Percentiles rank a stretch among this genome's conserved stretches.
phyloP scores from a whole-genome alignment of 495 filamentous ascomycete genomes.

The Pseudomonodictys pantanalensis region DNA sequence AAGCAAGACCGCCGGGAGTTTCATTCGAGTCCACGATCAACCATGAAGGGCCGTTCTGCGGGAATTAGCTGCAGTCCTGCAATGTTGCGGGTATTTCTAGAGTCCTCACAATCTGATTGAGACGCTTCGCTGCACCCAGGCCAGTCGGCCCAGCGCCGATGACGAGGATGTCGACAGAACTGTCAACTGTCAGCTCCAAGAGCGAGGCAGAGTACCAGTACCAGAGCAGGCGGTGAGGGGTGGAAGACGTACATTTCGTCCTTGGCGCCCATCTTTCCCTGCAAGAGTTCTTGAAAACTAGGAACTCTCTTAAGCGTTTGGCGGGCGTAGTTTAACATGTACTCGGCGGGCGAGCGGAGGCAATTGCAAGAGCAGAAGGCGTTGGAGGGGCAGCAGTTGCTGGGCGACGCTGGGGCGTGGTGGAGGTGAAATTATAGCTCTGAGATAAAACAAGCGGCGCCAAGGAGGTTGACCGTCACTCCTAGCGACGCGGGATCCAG shows the following conservation, averaged over 20 bases:
- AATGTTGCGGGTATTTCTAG: slow-evolving; percentile 8
- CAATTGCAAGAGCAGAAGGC: slow-evolving; percentile 5
- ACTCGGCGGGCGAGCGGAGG: slow-evolving; percentile 7
- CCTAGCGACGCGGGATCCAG: not conserved
- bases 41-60: slow-evolving; percentile 85
- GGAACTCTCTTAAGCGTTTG: slow-evolving; percentile 53
- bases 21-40: slow-evolving; percentile 91
- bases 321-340: slow-evolving; percentile 33
- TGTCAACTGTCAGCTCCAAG: slow-evolving; percentile 39
- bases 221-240: not conserved
- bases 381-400: slow-evolving; percentile 7
- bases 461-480: not conserved
- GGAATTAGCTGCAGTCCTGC: not conserved
- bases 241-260: slow-evolving; percentile 46
- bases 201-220: not conserved
- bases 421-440: slow-evolving; percentile 8
- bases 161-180: slow-evolving; percentile 93
- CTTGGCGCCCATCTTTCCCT: slow-evolving; percentile 57
- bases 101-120: slow-evolving; percentile 83
- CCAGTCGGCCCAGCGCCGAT: slow-evolving; percentile 98
- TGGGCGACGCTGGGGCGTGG: slow-evolving; percentile 1
- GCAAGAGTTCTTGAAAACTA: slow-evolving; percentile 59
- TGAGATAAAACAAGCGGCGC: slow-evolving; percentile 1
- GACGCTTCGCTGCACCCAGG: slow-evolving; percentile 92
- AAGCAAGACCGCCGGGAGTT: slow-evolving; percentile 92